Base-by-base conservation (phyloP, 768 basidiomycete species). In the Hirschioporus abietinus region DNA sequence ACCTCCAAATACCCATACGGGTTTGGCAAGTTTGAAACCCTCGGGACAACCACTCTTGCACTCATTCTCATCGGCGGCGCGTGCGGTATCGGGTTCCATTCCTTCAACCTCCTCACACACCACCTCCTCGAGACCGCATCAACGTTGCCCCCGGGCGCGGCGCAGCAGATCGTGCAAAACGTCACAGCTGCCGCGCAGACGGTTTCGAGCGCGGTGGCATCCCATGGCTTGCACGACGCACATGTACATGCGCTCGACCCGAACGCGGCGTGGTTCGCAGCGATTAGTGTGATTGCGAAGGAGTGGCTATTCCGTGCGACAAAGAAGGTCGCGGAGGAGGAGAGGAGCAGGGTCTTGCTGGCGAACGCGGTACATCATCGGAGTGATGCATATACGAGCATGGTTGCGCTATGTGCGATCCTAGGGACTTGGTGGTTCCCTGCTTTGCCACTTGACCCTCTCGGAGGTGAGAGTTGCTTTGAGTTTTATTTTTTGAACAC, bases 321-420 rank as follows among this genome's bases (percentile, higher is more conserved):
- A 61, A 91, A 91, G 73, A 86, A 84, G 65, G 96, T 99, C 34
- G 97, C 96, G 12, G 88, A 93, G 66, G 87, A 93, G 71, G 95
- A 98, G 76, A 88, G 88, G 71, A 93, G 91, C 72, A 92, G 93
- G 4, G 97, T 99, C 0, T 78, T 99, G 64, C 80, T 90, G 23
- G 97, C 97, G n/a, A 99, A 99, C 75, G 97, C 96, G 7, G 84
- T 95, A 66, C 96, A 99, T 76, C 97, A 99, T 78, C 86, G 97
- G n/a, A 95, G 93, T 69, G 97, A 99, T 75, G 95, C 94, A 7
- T 94, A 95, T 73, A 95, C 95, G 2, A 96, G 95, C 71, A 71
- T 90, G 63, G 94, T 99, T 65, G 95, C 96, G 12, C 85, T 99
- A 65, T 84, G 91, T 60, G 96, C 96, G 18, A 99, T 99, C 73